Evolutionary conservation across 495 filamentous ascomycete species (phyloP).

Genomic region (Pyrenula massariospora): DNA sequence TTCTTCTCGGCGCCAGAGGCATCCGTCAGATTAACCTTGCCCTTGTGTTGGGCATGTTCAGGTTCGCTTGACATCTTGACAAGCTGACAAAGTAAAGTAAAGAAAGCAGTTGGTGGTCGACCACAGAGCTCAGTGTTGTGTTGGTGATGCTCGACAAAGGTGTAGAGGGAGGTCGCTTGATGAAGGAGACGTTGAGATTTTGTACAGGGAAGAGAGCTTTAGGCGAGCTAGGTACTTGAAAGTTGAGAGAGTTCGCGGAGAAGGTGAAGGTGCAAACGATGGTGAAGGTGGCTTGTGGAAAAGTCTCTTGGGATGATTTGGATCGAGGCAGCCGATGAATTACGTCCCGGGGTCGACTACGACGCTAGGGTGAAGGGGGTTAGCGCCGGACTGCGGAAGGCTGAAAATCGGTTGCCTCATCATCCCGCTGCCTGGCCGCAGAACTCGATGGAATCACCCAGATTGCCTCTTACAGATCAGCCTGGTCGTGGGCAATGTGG

Average conservation of each 20-base stretch:
- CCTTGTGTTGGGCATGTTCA: slow-evolving; percentile 62
- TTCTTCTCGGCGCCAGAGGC: slow-evolving; percentile 79
- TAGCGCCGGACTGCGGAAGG: background rate
- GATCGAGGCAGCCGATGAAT: slow-evolving; percentile 1
- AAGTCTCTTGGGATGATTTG: background rate
- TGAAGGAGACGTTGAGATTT: too few species aligned
- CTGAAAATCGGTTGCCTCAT: background rate
- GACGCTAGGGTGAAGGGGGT: background rate
- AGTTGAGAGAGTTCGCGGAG: background rate
- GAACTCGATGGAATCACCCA: slow-evolving; percentile 7
- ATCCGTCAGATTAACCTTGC: slow-evolving; percentile 89
- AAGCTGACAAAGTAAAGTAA: too few species aligned
- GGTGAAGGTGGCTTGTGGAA: slow-evolving; percentile 1
- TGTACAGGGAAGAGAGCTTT: background rate
- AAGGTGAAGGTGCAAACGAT: background rate
- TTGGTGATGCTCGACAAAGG: too few species aligned
- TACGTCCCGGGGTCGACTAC: background rate
- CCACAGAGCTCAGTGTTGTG: too few species aligned
- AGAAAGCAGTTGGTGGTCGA: too few species aligned
- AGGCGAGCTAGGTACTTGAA: background rate
- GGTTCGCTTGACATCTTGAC: slow-evolving; percentile 56
- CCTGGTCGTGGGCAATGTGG: too few species aligned
- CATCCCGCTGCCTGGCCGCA: background rate
- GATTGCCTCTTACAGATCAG: too few species aligned
- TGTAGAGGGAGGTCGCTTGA: too few species aligned